Percentiles rank a stretch among this genome's conserved stretches.
phyloP scores from a whole-genome alignment of 345 rosid genomes.

The Rhodamnia rubescens region DNA sequence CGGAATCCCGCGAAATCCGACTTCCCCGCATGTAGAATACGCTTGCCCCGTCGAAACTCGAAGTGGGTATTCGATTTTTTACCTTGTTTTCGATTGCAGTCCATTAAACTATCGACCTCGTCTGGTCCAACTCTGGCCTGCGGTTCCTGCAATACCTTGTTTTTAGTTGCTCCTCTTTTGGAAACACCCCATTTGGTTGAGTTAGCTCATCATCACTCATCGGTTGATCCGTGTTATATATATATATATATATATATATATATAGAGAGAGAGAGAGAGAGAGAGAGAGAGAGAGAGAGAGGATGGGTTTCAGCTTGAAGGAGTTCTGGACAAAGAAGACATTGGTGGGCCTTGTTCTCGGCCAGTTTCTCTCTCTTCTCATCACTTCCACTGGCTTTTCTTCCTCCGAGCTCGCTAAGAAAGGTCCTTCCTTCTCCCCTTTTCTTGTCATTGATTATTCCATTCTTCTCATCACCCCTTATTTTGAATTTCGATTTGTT shows the following conservation, averaged over 20 bases:
- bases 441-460: background rate
- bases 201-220: background rate
- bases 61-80: background rate
- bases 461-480: background rate
- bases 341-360: constrained; percentile 30
- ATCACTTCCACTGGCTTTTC: constrained; percentile 35
- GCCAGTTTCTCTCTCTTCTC: constrained; percentile 36
- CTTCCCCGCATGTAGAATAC: background rate
- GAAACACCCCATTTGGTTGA: background rate
- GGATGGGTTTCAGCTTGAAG: constrained; percentile 6
- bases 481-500: background rate
- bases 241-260: too few species aligned
- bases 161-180: background rate
- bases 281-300: background rate
- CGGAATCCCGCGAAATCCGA: background rate
- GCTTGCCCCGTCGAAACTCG: background rate
- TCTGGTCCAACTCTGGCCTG: background rate
- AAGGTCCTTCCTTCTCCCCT: constrained; percentile 10
- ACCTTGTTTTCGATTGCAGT: background rate
- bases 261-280: background rate
- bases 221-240: accelerated
- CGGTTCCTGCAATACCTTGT: background rate
- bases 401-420: constrained; percentile 25
- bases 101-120: background rate
- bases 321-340: constrained; percentile 26